Evolutionary conservation across 2,329 filamentous ascomycete genomes (phyloP).

Genomic region (Ophiocordyceps unilateralis): DNA sequence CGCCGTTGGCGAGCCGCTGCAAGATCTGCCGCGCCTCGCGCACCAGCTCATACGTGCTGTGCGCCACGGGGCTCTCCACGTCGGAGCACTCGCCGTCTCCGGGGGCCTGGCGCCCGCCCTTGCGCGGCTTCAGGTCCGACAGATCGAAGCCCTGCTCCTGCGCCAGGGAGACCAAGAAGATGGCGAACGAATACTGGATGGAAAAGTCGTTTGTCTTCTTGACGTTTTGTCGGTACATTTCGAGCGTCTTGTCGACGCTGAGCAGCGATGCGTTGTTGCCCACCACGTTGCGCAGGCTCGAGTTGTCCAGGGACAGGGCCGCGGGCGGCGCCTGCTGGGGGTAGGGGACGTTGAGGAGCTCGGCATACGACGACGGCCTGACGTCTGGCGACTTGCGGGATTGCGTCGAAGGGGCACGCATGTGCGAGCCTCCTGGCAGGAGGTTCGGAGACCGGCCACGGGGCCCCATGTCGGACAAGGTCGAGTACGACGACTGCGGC

Average conservation of each 20-base stretch:
- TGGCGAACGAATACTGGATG: constrained; percentile 89
- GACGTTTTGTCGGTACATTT: constrained; percentile 94
- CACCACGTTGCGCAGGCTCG: constrained; percentile 58
- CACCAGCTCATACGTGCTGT: constrained; percentile 49
- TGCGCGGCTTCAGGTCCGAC: constrained; percentile 27
- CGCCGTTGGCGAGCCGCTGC: constrained; percentile 67
- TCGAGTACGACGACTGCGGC: constrained; percentile 62
- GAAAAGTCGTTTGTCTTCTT: constrained; percentile 89
- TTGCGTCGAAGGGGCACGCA: constrained; percentile 29
- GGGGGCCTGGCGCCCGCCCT: constrained; percentile 28
- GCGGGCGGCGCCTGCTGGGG: constrained; percentile 55
- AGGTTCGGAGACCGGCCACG: constrained; percentile 44
- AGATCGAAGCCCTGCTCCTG: constrained; percentile 52
- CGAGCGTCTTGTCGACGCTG: constrained; percentile 80
- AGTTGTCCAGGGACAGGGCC: constrained; percentile 61
- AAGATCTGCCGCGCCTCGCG: constrained; percentile 81
- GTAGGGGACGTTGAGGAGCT: constrained; percentile 53
- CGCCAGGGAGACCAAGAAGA: constrained; percentile 82
- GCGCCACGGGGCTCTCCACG: constrained; percentile 24
- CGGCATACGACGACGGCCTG: constrained; percentile 35
- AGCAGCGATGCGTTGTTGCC: constrained; percentile 84
- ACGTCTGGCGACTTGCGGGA: constrained; percentile 39
- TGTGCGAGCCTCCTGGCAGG: constrained; percentile 22
- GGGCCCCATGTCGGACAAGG: constrained; percentile 48
- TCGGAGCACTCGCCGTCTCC: constrained; percentile 30